A percentile compares a stretch with the other conserved stretches of the same genome.
phyloP scores from a whole-genome alignment of 192 early-diverging fungal genomes.

The Dissophora globulifera region DNA sequence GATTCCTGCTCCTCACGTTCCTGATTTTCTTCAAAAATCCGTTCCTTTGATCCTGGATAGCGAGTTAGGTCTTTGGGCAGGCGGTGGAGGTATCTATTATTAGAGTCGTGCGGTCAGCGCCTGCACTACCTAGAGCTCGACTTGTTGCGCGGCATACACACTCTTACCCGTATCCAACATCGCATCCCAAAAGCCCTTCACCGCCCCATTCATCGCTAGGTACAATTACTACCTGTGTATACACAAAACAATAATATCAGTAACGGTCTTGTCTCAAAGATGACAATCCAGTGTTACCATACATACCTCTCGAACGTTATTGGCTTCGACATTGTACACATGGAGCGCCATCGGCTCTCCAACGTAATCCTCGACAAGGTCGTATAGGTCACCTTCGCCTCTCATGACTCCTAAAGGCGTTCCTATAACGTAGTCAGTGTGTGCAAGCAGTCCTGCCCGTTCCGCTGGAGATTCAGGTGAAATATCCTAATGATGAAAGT shows the following conservation, averaged over 20 bases:
- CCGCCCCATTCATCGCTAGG: constrained; percentile 78
- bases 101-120: too few relatives aligned
- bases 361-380: constrained; percentile 67
- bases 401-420: constrained; percentile 64
- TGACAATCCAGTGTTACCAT: background rate
- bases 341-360: constrained; percentile 68
- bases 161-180: constrained; percentile 73
- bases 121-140: too few relatives aligned
- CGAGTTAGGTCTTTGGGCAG: background rate
- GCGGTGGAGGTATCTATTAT: constrained; percentile 26
- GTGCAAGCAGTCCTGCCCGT: constrained; percentile 72
- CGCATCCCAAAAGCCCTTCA: constrained; percentile 73
- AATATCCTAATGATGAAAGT: too few relatives aligned
- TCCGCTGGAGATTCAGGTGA: constrained; percentile 74
- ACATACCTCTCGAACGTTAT: constrained; percentile 69
- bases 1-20: too few relatives aligned
- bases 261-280: too few relatives aligned
- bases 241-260: too few relatives aligned
- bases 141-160: too few relatives aligned
- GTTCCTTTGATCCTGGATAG: background rate
- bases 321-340: constrained; percentile 73
- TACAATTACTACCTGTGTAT: constrained; percentile 68
- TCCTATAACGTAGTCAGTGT: constrained; percentile 79
- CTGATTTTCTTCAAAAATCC: too few relatives aligned
- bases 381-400: constrained; percentile 70